Conservation (phyloP, 352 stramenopile genomes). For the Phytophthora melonis region DNA sequence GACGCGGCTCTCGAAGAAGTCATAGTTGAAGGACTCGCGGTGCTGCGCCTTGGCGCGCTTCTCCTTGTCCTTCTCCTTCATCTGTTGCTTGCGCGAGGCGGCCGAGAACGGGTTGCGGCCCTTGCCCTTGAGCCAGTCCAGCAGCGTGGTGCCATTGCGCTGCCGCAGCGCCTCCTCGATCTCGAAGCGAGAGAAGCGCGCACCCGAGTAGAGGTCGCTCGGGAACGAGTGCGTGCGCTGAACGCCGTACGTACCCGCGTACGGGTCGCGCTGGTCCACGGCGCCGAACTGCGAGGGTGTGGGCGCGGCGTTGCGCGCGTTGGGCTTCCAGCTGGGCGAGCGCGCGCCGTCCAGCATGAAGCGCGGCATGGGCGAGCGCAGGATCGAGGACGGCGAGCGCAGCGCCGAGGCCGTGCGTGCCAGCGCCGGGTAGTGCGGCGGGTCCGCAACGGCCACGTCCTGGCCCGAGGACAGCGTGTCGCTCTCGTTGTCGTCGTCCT, state of each 20-base stretch:
- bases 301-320: conserved; percentile 15
- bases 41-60: conserved; percentile 88
- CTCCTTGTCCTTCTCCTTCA: conserved; percentile 65
- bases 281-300: conserved; percentile 23
- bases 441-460: conserved; percentile 28
- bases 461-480: conserved; percentile 29
- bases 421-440: conserved; percentile 24
- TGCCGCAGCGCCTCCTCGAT: conserved; percentile 77
- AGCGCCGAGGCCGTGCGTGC: conserved; percentile 39
- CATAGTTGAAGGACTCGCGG: conserved; percentile 88
- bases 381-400: conserved; percentile 46
- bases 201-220: conserved; percentile 76
- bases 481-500: conserved; percentile 21
- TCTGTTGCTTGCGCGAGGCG: conserved; percentile 38
- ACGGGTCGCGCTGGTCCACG: conserved; percentile 26
- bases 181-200: conserved; percentile 80
- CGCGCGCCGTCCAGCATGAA: conserved; percentile 26
- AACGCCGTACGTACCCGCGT: conserved; percentile 49
- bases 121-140: conserved; percentile 72
- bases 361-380: conserved; percentile 45
- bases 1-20: conserved; percentile 89
- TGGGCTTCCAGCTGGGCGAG: conserved; percentile 19
- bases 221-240: conserved; percentile 85
- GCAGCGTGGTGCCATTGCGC: conserved; percentile 69
- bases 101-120: conserved; percentile 45